These are phyloP conservation scores for Cubamyces lactineus DNA, from an alignment of 768 basidiomycete species.

Conservation along the genomic window DNA sequence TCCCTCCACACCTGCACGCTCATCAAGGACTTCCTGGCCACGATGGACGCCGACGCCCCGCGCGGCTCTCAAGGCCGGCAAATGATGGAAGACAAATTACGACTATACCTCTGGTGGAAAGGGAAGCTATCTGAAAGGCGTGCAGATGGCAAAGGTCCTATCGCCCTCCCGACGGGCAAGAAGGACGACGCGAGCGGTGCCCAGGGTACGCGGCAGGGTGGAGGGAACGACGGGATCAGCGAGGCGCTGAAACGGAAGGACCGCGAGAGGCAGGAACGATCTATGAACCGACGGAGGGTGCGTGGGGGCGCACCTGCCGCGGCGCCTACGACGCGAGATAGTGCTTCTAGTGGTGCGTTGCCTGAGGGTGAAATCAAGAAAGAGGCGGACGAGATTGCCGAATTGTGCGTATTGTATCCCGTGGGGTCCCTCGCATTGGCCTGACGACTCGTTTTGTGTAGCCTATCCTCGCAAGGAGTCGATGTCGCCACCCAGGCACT, in stretches of 20 bases:
- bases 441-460: conserved; percentile 18
- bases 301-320: conserved; percentile 66
- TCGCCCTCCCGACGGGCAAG: conserved; percentile 29
- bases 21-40: conserved; percentile 78
- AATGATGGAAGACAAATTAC: conserved; percentile 82
- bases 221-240: conserved; percentile 49
- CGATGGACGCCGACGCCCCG: conserved; percentile 58
- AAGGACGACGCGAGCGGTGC: conserved; percentile 20
- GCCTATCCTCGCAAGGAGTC: conserved; percentile 31
- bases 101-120: conserved; percentile 84
- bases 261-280: conserved; percentile 57
- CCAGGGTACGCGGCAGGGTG: not conserved
- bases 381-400: conserved; percentile 57
- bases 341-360: conserved; percentile 19
- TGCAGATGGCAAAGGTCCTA: conserved; percentile 37
- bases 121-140: conserved; percentile 46
- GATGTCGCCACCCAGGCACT: conserved; percentile 12
- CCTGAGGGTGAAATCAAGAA: conserved; percentile 31
- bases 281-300: conserved; percentile 68
- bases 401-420: conserved; percentile 51
- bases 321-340: conserved; percentile 2
- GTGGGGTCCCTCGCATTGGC: not conserved
- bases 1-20: conserved; percentile 75
- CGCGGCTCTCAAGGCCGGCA: conserved; percentile 64
- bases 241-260: conserved; percentile 83